Percentiles rank a stretch among this genome's conserved stretches.
Conservation (phyloP, 129 eudicot genomes). For the Chrysanthemum makinoi region DNA sequence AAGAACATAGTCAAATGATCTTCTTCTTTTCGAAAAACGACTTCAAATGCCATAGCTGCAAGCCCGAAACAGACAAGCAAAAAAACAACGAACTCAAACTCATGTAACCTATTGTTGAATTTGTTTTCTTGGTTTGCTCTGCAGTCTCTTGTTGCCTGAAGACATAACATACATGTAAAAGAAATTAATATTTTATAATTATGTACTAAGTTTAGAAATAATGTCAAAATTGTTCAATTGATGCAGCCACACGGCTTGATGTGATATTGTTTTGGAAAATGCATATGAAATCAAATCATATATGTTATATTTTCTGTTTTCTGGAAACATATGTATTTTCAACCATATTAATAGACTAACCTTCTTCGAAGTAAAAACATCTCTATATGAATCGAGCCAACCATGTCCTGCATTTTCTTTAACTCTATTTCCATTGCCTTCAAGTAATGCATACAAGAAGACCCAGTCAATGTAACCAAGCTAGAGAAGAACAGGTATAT, state of each 20-base stretch:
- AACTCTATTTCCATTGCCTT: constrained; percentile 84
- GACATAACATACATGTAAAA: too few species aligned
- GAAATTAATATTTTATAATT: too few species aligned
- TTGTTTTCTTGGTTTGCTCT: constrained; percentile 53
- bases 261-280: too few species aligned
- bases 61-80: constrained; percentile 65
- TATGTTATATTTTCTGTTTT: too few species aligned
- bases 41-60: constrained; percentile 84
- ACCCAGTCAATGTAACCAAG: neutral
- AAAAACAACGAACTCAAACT: constrained; percentile 58
- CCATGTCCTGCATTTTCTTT: constrained; percentile 64
- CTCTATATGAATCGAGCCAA: constrained; percentile 62
- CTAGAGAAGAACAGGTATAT: too few species aligned
- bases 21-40: constrained; percentile 87
- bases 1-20: constrained; percentile 46
- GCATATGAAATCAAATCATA: too few species aligned
- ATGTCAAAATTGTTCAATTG: too few species aligned
- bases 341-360: constrained; percentile 33
- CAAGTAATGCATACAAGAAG: neutral
- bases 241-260: too few species aligned
- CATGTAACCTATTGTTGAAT: constrained; percentile 65
- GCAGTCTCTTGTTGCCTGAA: neutral
- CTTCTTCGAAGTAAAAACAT: constrained; percentile 76
- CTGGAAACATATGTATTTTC: neutral
- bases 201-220: too few species aligned